Evolutionary conservation across 306 rosid species (phyloP), one percentile per base, ranked within the genome.

Genomic region (Fragaria ananassa): DNA sequence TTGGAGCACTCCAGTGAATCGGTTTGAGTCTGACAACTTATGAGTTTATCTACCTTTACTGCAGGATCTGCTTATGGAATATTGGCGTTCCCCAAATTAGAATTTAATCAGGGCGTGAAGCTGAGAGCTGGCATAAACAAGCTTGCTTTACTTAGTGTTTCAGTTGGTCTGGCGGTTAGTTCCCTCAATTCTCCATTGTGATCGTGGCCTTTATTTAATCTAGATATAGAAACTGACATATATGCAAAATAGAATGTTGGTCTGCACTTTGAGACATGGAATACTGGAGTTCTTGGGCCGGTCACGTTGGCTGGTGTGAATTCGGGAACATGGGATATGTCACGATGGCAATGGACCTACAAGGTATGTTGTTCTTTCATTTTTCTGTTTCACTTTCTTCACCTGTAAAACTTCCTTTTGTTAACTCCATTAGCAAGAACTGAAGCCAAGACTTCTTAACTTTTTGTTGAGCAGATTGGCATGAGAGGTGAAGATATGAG

Each of bases 131-230:
- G 99, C 72, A 86, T 87, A 62, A 96, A 96, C 90, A 96, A 91
- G 93, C 85, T 96, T 78, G 92, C 98, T 58, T 84, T 96, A 75
- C 87, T 96, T 29, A 92, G 99, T 25, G 57, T 88, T 76, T 82
- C 96, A 5, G 98, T 95, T 12, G 99, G 99, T 74, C 96, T 95
- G 37, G 89, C 93, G 84, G 98, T 92, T 79, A 81, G 99, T 89
- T 79, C 61, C 49, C 73, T 79, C 35, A 8, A 8, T 74, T 67
- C 74, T 58, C 72, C 13, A 39, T 8, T 27, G 19, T 71, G 63
- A n/a, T 17, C 12, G 6, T 74, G 62, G 49, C 81, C 44, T 74
- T 51, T 51, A 41, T 68, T 70, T 57, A 37, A 39, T 76, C 49
- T 4, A 17, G 27, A 42, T 37, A 71, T 31, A 44, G 44, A 58